A percentile compares a stretch with the other conserved stretches of the same genome.
Evolutionary conservation across 177 flowering plant species (phyloP).

Genomic region (Telopea speciosissima): DNA sequence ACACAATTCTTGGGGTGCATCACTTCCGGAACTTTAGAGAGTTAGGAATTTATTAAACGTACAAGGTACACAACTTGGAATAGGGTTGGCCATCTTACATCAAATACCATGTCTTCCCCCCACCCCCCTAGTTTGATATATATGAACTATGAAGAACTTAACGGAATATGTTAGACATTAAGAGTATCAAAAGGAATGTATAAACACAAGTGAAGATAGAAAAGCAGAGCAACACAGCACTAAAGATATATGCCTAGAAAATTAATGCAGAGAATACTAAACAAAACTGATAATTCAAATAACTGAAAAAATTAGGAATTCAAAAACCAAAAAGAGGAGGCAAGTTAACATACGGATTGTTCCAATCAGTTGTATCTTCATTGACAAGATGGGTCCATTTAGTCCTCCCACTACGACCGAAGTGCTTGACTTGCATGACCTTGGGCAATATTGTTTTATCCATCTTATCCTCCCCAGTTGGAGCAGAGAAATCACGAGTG

Average conservation of each 20-base stretch:
- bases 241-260: not conserved
- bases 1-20: too few relatives aligned
- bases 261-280: not conserved
- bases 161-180: not conserved
- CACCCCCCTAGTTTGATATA: not conserved
- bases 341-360: slow-evolving; percentile 65
- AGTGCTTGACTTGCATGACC: slow-evolving; percentile 97
- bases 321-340: not conserved
- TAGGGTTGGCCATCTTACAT: not conserved
- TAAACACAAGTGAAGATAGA: too few relatives aligned
- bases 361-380: slow-evolving; percentile 95
- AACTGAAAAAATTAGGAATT: not conserved
- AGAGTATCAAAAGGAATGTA: not conserved
- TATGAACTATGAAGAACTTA: not conserved
- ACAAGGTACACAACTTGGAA: not conserved
- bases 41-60: too few relatives aligned
- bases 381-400: slow-evolving; percentile 97
- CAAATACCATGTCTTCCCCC: not conserved
- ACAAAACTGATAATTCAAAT: not conserved
- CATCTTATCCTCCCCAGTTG: slow-evolving; percentile 94
- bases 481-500: slow-evolving; percentile 76
- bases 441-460: slow-evolving; percentile 81
- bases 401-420: slow-evolving; percentile 96
- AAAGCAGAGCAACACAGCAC: not conserved
- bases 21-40: too few relatives aligned